phyloP scores from a whole-genome alignment of 2,329 filamentous ascomycete genomes.

The Penicillium expansum region DNA sequence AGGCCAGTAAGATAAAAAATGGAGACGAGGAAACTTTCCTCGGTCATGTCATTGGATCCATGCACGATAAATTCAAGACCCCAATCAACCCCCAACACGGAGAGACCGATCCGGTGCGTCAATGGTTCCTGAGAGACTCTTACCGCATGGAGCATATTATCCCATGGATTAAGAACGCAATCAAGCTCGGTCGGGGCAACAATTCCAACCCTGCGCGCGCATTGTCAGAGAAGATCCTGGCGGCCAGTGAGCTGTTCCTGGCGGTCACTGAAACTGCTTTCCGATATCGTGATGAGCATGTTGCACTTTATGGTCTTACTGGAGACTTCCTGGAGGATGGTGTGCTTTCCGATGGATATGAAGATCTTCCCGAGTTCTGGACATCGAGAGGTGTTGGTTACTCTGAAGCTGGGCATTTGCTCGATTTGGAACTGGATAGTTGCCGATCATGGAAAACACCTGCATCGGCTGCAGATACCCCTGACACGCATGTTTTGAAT shows the following conservation, averaged over 20 bases:
- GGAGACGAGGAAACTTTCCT: conserved; percentile 68
- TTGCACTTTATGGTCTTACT: conserved; percentile 69
- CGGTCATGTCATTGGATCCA: conserved; percentile 69
- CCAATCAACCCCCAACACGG: conserved; percentile 61
- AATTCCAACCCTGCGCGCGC: conserved; percentile 52
- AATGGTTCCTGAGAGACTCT: conserved; percentile 80
- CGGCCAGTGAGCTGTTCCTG: conserved; percentile 74
- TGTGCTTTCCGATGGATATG: conserved; percentile 62
- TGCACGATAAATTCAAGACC: conserved; percentile 74
- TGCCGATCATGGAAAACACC: conserved; percentile 41
- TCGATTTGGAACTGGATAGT: conserved; percentile 42
- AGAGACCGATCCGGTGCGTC: conserved; percentile 76
- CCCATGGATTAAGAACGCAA: conserved; percentile 73
- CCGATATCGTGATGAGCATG: conserved; percentile 69
- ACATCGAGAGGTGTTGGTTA: conserved; percentile 59
- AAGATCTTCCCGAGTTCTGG: conserved; percentile 77
- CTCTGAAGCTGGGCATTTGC: conserved; percentile 38
- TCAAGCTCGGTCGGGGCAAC: conserved; percentile 68
- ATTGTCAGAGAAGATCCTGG: conserved; percentile 51
- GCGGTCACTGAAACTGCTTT: conserved; percentile 62
- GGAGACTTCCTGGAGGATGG: conserved; percentile 65
- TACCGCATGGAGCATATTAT: conserved; percentile 70
- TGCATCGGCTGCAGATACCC: conserved; percentile 29
- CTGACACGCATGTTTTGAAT: conserved; percentile 37
- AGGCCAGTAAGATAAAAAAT: conserved; percentile 59